A percentile compares a stretch with the other conserved stretches of the same genome.
phyloP scores from a whole-genome alignment of 75 land plant genomes.

The Ceratopteris richardii region DNA sequence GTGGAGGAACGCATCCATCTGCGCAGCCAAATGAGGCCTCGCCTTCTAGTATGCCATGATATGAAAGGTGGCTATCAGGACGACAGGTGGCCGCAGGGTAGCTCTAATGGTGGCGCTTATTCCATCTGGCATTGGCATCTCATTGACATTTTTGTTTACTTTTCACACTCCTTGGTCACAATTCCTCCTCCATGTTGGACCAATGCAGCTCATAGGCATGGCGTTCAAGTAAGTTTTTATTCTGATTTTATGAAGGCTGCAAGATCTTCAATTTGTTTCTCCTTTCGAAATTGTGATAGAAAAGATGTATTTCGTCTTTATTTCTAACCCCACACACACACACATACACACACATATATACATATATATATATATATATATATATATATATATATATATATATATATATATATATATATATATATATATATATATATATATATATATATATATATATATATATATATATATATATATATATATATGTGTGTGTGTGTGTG shows the following conservation, averaged over 20 bases:
- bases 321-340: too few relatives aligned
- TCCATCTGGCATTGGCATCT: constrained; percentile 87
- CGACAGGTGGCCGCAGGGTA: constrained; percentile 83
- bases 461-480: too few relatives aligned
- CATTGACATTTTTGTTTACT: constrained; percentile 90
- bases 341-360: too few relatives aligned
- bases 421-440: too few relatives aligned
- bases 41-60: constrained; percentile 87
- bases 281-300: too few relatives aligned
- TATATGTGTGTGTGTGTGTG: too few relatives aligned
- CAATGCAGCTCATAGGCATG: constrained; percentile 87
- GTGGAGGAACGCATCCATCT: not conserved
- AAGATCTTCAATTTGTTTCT: not conserved
- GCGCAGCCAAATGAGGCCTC: constrained; percentile 23
- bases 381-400: too few relatives aligned
- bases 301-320: too few relatives aligned
- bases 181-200: constrained; percentile 91
- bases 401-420: too few relatives aligned
- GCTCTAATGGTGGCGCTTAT: constrained; percentile 46
- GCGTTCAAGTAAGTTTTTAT: constrained; percentile 54
- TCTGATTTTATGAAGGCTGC: not conserved
- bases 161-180: constrained; percentile 75
- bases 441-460: too few relatives aligned
- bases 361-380: too few relatives aligned
- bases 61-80: constrained; percentile 72